Evolutionary conservation across 2,329 filamentous ascomycete genomes (phyloP).

Genomic region (Dendrostoma leiphaemia): DNA sequence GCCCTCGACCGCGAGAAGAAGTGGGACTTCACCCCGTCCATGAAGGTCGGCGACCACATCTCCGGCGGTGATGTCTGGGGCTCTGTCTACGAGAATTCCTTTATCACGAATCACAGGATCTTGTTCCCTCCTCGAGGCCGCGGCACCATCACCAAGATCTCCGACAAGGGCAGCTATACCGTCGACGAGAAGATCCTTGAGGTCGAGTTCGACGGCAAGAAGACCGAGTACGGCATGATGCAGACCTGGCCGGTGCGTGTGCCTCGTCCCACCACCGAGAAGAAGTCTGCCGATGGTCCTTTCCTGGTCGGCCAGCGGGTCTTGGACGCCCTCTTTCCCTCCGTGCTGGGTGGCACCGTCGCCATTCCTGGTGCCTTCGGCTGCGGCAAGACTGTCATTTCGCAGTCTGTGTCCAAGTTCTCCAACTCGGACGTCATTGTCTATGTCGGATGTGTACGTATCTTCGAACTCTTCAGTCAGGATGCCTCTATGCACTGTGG

Average conservation of each 20-base stretch:
- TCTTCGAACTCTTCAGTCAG: too few relatives aligned
- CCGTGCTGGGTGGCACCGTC: constrained; percentile 94
- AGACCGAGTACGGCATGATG: constrained; percentile 96
- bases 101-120: constrained; percentile 91
- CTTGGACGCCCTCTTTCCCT: constrained; percentile 91
- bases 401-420: constrained; percentile 98
- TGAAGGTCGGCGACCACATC: constrained; percentile 96
- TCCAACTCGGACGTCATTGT: constrained; percentile 99
- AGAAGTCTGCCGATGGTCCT: constrained; percentile 81
- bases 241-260: constrained; percentile 98
- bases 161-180: constrained; percentile 86
- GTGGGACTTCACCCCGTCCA: constrained; percentile 90
- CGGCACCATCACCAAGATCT: constrained; percentile 89
- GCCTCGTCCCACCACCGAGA: constrained; percentile 87
- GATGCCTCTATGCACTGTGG: too few relatives aligned
- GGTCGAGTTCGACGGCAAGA: constrained; percentile 95
- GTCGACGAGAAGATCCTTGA: constrained; percentile 93
- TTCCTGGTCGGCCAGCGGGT: constrained; percentile 98
- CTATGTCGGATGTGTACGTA: constrained; percentile 71
- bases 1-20: constrained; percentile 88
- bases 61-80: constrained; percentile 96
- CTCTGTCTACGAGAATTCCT: constrained; percentile 91
- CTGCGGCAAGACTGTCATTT: constrained; percentile 99
- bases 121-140: constrained; percentile 84
- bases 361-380: constrained; percentile 98